phyloP scores from a whole-genome alignment of 73 alveolate genomes.

The Tetrahymena elliotti region DNA sequence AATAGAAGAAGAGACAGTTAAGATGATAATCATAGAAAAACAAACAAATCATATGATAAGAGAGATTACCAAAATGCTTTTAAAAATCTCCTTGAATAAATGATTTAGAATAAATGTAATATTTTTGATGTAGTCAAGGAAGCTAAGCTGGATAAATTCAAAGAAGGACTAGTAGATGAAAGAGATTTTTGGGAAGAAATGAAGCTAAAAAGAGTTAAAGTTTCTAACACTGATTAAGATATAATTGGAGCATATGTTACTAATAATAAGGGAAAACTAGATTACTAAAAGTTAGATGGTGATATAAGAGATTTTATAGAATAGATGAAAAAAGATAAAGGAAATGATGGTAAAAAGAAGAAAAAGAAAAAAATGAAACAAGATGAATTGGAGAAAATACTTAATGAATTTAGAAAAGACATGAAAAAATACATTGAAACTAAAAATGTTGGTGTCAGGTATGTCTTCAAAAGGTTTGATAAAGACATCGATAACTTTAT shows the following conservation, averaged over 20 bases:
- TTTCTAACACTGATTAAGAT: neutral
- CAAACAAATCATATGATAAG: neutral
- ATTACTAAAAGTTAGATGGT: neutral
- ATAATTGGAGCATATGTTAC: neutral
- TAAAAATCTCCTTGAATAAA: neutral
- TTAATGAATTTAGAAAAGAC: neutral
- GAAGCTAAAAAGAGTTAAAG: neutral
- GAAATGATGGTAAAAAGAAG: neutral
- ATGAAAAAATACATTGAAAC: neutral
- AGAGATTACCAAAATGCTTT: neutral
- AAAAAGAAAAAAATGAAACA: neutral
- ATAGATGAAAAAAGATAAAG: neutral
- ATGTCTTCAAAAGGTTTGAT: neutral
- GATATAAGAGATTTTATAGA: neutral
- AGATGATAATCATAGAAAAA: neutral
- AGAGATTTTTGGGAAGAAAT: neutral
- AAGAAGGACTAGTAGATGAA: neutral
- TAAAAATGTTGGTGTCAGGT: neutral
- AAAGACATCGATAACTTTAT: neutral
- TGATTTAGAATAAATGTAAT: neutral
- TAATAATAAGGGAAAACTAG: neutral
- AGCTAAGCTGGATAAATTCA: neutral
- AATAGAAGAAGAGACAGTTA: neutral
- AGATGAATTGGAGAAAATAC: neutral
- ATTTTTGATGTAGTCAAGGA: neutral